phyloP scores from a whole-genome alignment of 225 moss, liverwort and hornwort species.

The Marchantia paleacea region DNA sequence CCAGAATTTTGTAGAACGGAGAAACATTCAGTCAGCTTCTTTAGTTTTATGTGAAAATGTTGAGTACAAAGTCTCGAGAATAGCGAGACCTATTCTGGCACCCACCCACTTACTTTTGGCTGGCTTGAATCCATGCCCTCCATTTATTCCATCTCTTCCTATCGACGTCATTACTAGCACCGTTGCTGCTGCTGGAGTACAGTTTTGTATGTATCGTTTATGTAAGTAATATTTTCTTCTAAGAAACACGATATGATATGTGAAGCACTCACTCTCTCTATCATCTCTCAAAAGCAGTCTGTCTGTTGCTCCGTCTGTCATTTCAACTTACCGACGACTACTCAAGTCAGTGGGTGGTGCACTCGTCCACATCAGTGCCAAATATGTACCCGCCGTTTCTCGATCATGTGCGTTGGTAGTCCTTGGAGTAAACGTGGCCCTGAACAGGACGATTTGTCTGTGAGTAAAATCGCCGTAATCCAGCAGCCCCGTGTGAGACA shows the following conservation, averaged over 20 bases:
- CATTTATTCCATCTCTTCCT: too few relatives aligned
- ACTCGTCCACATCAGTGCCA: not conserved
- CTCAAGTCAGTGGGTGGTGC: not conserved
- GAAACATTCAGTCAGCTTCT: not conserved
- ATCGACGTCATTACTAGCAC: too few relatives aligned
- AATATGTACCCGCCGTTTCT: not conserved
- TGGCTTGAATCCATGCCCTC: too few relatives aligned
- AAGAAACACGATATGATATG: not conserved
- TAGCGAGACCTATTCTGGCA: constrained; percentile 2
- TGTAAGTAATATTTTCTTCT: constrained; percentile 10
- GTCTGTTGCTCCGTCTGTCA: too few relatives aligned
- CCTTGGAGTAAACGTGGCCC: too few relatives aligned
- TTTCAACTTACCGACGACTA: not conserved
- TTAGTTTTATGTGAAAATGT: not conserved
- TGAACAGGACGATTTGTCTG: too few relatives aligned
- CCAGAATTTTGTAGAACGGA: constrained; percentile 11
- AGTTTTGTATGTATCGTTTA: constrained; percentile 14
- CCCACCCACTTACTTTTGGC: too few relatives aligned
- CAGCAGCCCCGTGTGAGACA: too few relatives aligned
- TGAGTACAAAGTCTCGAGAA: not conserved
- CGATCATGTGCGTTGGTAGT: not conserved
- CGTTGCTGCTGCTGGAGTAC: not conserved
- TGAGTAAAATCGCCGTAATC: too few relatives aligned
- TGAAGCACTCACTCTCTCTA: not conserved
- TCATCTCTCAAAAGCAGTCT: too few relatives aligned